phyloP scores from a whole-genome alignment of 1,139 yeast genomes.

The Suzukiozyma palmioleophila region DNA sequence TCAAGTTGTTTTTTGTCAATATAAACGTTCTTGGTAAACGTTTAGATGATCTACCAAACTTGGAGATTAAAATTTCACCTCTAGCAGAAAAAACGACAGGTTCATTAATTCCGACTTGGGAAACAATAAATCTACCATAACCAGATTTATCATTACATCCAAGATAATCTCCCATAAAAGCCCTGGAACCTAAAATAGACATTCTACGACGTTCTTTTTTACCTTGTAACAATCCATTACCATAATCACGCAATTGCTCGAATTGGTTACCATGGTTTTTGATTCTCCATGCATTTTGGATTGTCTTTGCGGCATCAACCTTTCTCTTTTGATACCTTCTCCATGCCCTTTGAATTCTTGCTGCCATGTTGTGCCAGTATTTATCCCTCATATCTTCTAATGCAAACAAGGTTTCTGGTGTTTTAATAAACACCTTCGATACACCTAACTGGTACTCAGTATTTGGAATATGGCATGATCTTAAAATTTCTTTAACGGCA shows the following conservation, averaged over 20 bases:
- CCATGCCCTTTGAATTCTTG: constrained; percentile 96
- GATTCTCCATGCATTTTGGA: constrained; percentile 84
- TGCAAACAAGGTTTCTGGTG: constrained; percentile 95
- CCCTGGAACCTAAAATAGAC: constrained; percentile 83
- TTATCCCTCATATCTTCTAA: constrained; percentile 94
- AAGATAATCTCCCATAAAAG: constrained; percentile 92
- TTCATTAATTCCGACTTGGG: constrained; percentile 67
- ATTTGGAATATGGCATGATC: constrained; percentile 74
- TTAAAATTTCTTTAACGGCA: constrained; percentile 76
- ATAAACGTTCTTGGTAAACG: constrained; percentile 71
- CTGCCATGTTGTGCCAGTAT: constrained; percentile 98
- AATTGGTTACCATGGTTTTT: constrained; percentile 77
- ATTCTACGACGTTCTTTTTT: constrained; percentile 88
- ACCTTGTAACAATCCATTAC: constrained; percentile 62
- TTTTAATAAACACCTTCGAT: constrained; percentile 91
- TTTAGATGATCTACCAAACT: constrained; percentile 89
- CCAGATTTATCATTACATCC: constrained; percentile 75
- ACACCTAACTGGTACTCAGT: constrained; percentile 90
- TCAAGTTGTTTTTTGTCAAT: constrained; percentile 57
- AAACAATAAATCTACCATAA: constrained; percentile 62
- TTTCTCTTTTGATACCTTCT: constrained; percentile 76
- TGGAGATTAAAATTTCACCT: constrained; percentile 77
- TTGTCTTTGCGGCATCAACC: constrained; percentile 79
- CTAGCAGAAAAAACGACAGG: constrained; percentile 71
- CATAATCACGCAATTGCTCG: constrained; percentile 80